These are phyloP conservation scores for Moesziomyces antarcticus DNA, from an alignment of 1,284 basidiomycete species.

Conservation along the genomic window DNA sequence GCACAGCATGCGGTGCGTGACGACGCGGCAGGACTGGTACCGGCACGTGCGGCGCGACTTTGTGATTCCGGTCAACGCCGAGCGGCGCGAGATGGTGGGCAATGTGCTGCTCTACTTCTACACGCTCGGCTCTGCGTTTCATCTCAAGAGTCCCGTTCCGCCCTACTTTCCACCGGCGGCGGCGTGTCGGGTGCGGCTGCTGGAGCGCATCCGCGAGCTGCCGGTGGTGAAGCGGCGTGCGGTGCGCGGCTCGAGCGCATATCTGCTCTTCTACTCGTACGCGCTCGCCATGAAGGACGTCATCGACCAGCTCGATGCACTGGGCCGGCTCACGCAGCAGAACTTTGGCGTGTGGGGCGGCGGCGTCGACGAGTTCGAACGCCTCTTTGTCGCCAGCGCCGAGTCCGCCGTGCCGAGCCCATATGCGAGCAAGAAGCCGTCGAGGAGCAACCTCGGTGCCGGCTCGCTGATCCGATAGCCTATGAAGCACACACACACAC, in stretches of 20 bases:
- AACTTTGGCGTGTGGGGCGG: constrained; percentile 62
- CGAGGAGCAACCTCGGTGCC: constrained; percentile 16
- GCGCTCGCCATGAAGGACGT: constrained; percentile 80
- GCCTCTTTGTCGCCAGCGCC: constrained; percentile 44
- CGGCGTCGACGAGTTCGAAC: constrained; percentile 49
- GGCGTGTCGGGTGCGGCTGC: constrained; percentile 78
- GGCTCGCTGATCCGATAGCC: not conserved
- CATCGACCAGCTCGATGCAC: constrained; percentile 50
- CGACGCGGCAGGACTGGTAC: constrained; percentile 89
- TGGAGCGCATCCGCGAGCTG: constrained; percentile 72
- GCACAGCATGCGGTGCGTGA: constrained; percentile 95
- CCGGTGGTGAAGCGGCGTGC: constrained; percentile 79
- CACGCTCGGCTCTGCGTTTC: constrained; percentile 84
- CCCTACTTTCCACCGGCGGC: constrained; percentile 94
- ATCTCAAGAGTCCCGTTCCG: constrained; percentile 88
- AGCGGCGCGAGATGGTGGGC: constrained; percentile 86
- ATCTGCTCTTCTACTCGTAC: constrained; percentile 91
- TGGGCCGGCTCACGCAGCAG: constrained; percentile 53
- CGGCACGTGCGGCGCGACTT: constrained; percentile 79
- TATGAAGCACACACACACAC: too few relatives aligned
- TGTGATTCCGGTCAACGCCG: constrained; percentile 79
- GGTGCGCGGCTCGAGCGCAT: constrained; percentile 75
- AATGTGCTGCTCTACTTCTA: constrained; percentile 94
- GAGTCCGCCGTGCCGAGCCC: constrained; percentile 29
- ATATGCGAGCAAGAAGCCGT: constrained; percentile 24